Conservation (phyloP, 352 stramenopile species). For the Pythium vanterpoolii region DNA sequence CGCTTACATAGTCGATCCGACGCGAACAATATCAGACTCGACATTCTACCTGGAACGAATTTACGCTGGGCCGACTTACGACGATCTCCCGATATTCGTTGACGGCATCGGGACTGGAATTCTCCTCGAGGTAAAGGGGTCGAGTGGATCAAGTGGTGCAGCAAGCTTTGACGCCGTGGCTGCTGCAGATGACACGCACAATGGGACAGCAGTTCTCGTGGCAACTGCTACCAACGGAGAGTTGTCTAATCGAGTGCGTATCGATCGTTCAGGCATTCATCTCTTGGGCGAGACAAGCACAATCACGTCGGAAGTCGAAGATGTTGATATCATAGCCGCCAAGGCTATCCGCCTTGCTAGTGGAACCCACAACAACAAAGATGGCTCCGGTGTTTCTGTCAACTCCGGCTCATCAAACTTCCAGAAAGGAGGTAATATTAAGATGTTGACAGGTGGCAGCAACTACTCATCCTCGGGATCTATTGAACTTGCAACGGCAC, state of each 20-base stretch:
- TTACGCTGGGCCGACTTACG: constrained; percentile 41
- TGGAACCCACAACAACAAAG: constrained; percentile 35
- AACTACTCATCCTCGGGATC: constrained; percentile 29
- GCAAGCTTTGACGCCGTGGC: constrained; percentile 42
- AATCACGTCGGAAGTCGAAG: constrained; percentile 41
- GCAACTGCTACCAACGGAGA: constrained; percentile 30
- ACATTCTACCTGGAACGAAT: constrained; percentile 47
- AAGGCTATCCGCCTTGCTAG: constrained; percentile 29
- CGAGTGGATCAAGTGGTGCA: constrained; percentile 9
- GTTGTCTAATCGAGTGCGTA: constrained; percentile 28
- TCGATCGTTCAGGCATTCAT: constrained; percentile 35
- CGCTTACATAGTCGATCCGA: constrained; percentile 47
- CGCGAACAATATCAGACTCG: constrained; percentile 25
- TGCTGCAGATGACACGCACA: constrained; percentile 9
- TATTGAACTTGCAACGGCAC: constrained; percentile 23
- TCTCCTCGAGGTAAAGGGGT: constrained; percentile 33
- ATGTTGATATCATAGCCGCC: constrained; percentile 32
- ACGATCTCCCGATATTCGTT: constrained; percentile 49
- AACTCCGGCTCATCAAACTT: constrained; percentile 35
- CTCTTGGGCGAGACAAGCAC: constrained; percentile 34
- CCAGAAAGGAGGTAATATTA: constrained; percentile 35
- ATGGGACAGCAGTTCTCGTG: constrained; percentile 35
- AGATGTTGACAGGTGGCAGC: constrained; percentile 34
- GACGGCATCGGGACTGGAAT: constrained; percentile 48
- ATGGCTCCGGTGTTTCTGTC: constrained; percentile 33